phyloP scores from a whole-genome alignment of 2,329 filamentous ascomycete genomes.

The Sarocladiaceae sp. region DNA sequence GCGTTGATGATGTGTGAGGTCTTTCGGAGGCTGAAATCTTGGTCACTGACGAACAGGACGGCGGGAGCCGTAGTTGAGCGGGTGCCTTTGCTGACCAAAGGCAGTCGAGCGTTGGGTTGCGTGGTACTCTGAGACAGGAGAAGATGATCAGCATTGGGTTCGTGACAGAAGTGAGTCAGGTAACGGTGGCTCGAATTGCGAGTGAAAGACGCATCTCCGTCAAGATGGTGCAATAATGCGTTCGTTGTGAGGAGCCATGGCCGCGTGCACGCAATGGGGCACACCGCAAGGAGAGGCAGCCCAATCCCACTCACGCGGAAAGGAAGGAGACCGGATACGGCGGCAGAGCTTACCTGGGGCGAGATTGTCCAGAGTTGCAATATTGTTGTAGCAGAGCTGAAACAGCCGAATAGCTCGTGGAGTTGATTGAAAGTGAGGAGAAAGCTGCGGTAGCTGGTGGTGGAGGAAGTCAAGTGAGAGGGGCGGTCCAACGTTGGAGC shows the following conservation, averaged over 20 bases:
- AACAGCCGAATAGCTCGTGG: no score
- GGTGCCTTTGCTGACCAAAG: constrained; percentile 66
- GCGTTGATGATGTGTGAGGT: constrained; percentile 62
- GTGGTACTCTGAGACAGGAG: constrained; percentile 1
- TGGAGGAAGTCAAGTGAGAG: background rate
- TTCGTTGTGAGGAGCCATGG: background rate
- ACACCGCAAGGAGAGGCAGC: background rate
- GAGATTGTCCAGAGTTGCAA: background rate
- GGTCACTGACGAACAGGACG: constrained; percentile 57
- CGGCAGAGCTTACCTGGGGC: background rate
- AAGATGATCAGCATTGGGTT: background rate
- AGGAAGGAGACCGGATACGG: background rate
- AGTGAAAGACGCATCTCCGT: no score
- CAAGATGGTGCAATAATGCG: no score
- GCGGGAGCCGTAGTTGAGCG: constrained; percentile 55
- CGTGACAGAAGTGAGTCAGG: no score
- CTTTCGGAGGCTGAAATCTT: constrained; percentile 63
- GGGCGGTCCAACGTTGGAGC: background rate
- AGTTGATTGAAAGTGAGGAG: background rate
- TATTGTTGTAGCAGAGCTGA: background rate
- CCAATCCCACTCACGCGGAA: background rate
- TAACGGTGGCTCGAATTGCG: no score
- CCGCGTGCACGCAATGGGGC: background rate
- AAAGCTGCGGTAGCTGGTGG: background rate
- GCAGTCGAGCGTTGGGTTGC: constrained; percentile 27